Evolutionary conservation across 257 asterid species (phyloP).

Genomic region (Mitragyna speciosa): DNA sequence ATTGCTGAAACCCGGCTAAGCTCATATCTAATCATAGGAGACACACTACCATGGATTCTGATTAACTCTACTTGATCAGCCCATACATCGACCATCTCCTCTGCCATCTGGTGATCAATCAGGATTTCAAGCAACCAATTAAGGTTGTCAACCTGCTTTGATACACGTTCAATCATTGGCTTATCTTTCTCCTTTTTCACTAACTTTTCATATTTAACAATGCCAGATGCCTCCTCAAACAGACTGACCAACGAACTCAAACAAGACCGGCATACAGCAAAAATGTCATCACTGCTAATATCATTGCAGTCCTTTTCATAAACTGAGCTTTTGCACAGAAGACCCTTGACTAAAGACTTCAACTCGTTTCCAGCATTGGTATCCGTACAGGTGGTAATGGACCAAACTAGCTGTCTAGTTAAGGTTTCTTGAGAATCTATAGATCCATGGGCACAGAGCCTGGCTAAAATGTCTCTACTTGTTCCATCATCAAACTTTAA

Average conservation of each 20-base stretch:
- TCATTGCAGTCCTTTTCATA: conserved; percentile 53
- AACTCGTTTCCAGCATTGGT: conserved; percentile 72
- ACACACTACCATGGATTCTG: conserved; percentile 47
- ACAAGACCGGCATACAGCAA: conserved; percentile 54
- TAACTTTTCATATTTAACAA: conserved; percentile 23
- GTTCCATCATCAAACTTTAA: conserved; percentile 44
- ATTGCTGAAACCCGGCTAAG: conserved; percentile 85
- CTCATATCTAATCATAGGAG: conserved; percentile 85
- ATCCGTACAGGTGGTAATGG: conserved; percentile 57
- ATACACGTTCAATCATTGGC: conserved; percentile 65
- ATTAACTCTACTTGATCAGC: conserved; percentile 57
- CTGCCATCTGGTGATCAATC: conserved; percentile 76
- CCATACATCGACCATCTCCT: conserved; percentile 75
- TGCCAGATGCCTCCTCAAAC: conserved; percentile 64
- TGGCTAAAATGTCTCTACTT: conserved; percentile 55
- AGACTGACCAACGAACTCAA: conserved; percentile 53
- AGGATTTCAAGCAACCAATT: conserved; percentile 85
- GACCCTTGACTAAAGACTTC: conserved; percentile 75
- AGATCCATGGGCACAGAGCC: conserved; percentile 48
- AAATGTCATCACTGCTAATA: conserved; percentile 60
- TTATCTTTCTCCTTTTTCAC: conserved; percentile 40
- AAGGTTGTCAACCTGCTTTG: conserved; percentile 77
- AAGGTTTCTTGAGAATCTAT: conserved; percentile 49
- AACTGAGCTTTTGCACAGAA: conserved; percentile 63
- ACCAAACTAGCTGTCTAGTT: conserved; percentile 68